Percentiles rank a stretch among this genome's conserved stretches.
Conservation (phyloP, 176 grass and related monocot species). For the Zoysia pacifica region DNA sequence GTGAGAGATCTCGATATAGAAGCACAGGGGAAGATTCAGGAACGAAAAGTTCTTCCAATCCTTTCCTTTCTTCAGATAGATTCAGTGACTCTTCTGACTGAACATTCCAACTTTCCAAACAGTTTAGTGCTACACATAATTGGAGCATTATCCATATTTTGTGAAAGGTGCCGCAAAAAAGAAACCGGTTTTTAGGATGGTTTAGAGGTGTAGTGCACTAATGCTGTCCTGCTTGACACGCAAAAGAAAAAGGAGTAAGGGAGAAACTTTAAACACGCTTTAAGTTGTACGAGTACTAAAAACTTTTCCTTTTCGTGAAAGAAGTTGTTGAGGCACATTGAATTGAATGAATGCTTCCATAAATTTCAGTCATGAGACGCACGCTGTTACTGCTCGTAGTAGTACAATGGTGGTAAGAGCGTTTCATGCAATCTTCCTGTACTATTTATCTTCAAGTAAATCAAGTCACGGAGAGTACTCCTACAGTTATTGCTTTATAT, state of each 20-base stretch:
- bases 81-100: not conserved
- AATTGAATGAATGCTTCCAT: constrained; percentile 48
- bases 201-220: not conserved
- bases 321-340: constrained; percentile 26
- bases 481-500: constrained; percentile 26
- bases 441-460: not conserved
- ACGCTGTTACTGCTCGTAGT: constrained; percentile 16
- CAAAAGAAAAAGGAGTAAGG: not conserved
- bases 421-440: not conserved
- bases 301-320: constrained; percentile 29
- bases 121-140: not conserved
- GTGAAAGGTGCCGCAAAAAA: not conserved
- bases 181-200: too few species aligned
- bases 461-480: constrained; percentile 19
- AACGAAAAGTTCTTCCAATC: not conserved
- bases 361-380: constrained; percentile 18
- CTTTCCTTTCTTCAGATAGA: constrained; percentile 6
- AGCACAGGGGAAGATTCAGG: not conserved
- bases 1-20: too few species aligned
- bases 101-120: constrained; percentile 2
- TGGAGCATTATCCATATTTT: too few species aligned
- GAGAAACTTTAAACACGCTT: constrained; percentile 30
- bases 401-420: not conserved
- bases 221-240: constrained; percentile 1
- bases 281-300: not conserved